Conservation (phyloP, 106 monocot species). For the Alisma plantagoaquatica region DNA sequence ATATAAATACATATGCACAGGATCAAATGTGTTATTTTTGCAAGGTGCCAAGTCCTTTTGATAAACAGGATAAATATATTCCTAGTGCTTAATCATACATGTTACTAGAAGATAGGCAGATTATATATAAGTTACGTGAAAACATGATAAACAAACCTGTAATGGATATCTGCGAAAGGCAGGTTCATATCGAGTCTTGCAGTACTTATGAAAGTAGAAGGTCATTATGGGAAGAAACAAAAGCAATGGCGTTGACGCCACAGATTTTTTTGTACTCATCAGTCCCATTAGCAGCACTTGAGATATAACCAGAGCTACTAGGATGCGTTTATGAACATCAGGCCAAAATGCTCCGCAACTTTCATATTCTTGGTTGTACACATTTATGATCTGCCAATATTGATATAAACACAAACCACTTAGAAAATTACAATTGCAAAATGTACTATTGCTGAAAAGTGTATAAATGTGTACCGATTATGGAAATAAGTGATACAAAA, state of each 20-base stretch:
- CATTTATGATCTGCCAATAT: conserved; percentile 50
- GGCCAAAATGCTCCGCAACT: conserved; percentile 78
- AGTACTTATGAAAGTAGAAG: conserved; percentile 53
- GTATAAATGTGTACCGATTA: not conserved
- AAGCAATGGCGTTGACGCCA: conserved; percentile 53
- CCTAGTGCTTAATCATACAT: not conserved
- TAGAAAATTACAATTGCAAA: not conserved
- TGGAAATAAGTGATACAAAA: not conserved
- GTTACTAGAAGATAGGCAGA: not conserved
- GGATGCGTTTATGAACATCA: conserved; percentile 50
- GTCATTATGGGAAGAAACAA: conserved; percentile 63
- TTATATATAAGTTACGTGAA: not conserved
- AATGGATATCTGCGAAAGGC: conserved; percentile 59
- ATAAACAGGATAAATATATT: not conserved
- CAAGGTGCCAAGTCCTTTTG: not conserved
- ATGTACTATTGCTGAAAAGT: not conserved
- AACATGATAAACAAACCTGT: conserved; percentile 34
- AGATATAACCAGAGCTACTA: conserved; percentile 46
- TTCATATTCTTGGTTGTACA: conserved; percentile 83
- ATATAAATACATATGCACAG: no score
- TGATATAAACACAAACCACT: not conserved
- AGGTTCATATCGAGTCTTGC: conserved; percentile 59
- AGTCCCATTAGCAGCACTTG: conserved; percentile 60
- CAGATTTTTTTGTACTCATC: conserved; percentile 51
- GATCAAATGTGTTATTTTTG: not conserved